Conservation (phyloP, 768 basidiomycete genomes). For the Suillus spraguei region DNA sequence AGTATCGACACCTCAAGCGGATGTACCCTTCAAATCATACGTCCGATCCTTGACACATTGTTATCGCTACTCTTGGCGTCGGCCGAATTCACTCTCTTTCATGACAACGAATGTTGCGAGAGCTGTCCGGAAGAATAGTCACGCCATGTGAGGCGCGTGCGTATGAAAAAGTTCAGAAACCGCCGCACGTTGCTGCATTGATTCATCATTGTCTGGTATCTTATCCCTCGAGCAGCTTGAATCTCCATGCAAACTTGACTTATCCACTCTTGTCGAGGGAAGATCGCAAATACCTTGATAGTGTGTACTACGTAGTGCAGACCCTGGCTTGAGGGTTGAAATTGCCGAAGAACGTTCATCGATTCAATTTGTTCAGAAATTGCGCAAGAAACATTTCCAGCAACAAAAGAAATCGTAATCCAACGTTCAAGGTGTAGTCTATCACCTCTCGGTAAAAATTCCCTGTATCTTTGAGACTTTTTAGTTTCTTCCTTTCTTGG, state of each 20-base stretch:
- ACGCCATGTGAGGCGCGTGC: background rate
- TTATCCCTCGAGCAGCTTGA: background rate
- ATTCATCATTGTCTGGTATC: background rate
- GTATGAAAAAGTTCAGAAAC: background rate
- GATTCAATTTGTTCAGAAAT: background rate
- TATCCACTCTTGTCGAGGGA: background rate
- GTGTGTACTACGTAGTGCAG: background rate
- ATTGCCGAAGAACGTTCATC: background rate
- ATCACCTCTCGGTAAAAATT: background rate
- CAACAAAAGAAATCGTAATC: background rate
- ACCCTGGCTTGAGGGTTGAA: background rate
- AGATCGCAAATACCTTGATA: background rate
- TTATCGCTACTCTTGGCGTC: background rate
- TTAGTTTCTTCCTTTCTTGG: too few species aligned
- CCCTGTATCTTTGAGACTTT: background rate
- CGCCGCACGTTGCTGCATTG: background rate
- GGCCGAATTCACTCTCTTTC: background rate
- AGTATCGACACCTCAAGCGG: slow-evolving; percentile 79
- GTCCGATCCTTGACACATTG: slow-evolving; percentile 11
- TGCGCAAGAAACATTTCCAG: background rate
- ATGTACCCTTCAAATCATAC: slow-evolving; percentile 54
- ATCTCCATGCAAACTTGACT: background rate
- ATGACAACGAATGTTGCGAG: background rate
- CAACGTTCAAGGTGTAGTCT: background rate
- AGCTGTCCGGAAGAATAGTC: background rate